Base-by-base conservation (phyloP, 139 green algal genomes). In the Tetradesmus lagerheimii region DNA sequence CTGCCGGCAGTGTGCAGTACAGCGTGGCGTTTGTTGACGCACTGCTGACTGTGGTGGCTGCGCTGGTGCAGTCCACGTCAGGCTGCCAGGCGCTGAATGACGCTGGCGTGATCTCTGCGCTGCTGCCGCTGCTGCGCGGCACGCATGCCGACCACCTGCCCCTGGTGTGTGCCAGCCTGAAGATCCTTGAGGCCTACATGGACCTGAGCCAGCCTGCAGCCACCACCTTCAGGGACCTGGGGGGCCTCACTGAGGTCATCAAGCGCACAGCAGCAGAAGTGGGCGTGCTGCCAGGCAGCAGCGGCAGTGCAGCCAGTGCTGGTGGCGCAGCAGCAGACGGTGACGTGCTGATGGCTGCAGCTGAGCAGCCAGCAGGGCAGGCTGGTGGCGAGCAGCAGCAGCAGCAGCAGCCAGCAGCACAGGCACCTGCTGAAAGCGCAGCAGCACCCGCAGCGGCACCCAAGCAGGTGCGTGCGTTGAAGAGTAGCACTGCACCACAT, bases 141-240 rank as follows among this genome's bases (percentile, higher is more conserved):
- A 35, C 39, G 31, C 77, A 95, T 14, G 85, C 94, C 0, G 90
- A 92, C 27, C 97, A 99, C 90, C 57, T 96, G 31, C 45, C 74
- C 1, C 71, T 99, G 31, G 95, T 99, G 29, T 93, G 93, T 6
- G 91, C 89, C 18, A 93, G 92, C 0, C 93, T 98, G 45, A 94
- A 95, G 47, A 95, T 98, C 57, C 90, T 99, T 50, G 97, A 99
- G 92, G 89, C 93, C 23, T 98, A 97, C 92, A 96, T 99, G 93
- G 98, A 99, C 89, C 97, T 96, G 88, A 94, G 76, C 83, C 92
- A 94, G 35, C 80, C 92, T 9, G 94, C 96, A 6, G 88, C 90
- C 20, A 91, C 93, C 18, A 83, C 96, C 27, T 99, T 99, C 92
- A 87, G 96, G 14, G 98, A 99, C n/a, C 90, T 98, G 27, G 93